phyloP scores from a whole-genome alignment of 768 basidiomycete species.

The Coprinellus micaceus region DNA sequence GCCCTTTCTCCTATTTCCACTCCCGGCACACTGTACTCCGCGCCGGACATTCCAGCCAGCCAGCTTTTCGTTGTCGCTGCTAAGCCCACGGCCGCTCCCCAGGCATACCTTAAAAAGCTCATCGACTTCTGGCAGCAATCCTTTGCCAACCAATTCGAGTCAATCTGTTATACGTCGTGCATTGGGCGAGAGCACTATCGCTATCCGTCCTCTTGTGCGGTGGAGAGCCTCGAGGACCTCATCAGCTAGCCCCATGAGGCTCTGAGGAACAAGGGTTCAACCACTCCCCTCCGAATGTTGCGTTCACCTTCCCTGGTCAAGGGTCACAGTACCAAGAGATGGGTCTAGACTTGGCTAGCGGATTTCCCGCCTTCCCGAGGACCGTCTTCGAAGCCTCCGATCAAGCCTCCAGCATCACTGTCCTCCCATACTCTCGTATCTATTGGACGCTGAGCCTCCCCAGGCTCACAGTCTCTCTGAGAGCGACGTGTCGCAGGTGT shows the following conservation, averaged over 20 bases:
- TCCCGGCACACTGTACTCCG: background rate
- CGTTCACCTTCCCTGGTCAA: constrained; percentile 35
- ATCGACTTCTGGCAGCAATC: constrained; percentile 28
- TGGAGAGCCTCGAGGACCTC: constrained; percentile 27
- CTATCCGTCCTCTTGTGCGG: constrained; percentile 29
- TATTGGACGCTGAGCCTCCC: constrained; percentile 24
- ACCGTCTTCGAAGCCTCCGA: constrained; percentile 25
- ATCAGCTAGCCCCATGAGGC: constrained; percentile 26
- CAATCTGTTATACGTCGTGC: constrained; percentile 34
- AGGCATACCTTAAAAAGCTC: constrained; percentile 27
- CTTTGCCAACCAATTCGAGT: constrained; percentile 21
- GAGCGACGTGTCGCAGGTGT: constrained; percentile 31
- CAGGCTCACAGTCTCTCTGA: constrained; percentile 23
- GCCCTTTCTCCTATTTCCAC: background rate
- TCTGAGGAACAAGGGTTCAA: constrained; percentile 8
- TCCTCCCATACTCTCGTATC: constrained; percentile 27
- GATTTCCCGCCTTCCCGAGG: constrained; percentile 25
- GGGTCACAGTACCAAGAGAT: constrained; percentile 35
- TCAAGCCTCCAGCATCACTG: constrained; percentile 23
- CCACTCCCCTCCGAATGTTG: constrained; percentile 15
- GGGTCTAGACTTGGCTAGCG: constrained; percentile 27
- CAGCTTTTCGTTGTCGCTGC: constrained; percentile 27
- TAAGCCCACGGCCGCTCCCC: constrained; percentile 28
- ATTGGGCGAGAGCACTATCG: constrained; percentile 34
- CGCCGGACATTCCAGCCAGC: background rate